Conservation (phyloP, 164 flowering plant genomes). For the Saururus chinensis region DNA sequence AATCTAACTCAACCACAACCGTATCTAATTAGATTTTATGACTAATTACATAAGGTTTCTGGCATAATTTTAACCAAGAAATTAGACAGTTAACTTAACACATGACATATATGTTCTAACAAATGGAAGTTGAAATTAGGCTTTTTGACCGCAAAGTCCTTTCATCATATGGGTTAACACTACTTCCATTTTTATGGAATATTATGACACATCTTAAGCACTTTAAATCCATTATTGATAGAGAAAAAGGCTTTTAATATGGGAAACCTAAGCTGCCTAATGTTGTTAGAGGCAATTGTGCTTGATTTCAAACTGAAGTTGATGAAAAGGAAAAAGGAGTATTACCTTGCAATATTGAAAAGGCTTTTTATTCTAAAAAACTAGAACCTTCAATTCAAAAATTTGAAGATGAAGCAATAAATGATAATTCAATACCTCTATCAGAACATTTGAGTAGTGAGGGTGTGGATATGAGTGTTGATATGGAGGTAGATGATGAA, state of each 20-base stretch:
- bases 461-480: too few species aligned
- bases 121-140: constrained; percentile 63
- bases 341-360: constrained; percentile 7
- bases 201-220: constrained; percentile 52
- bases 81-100: too few species aligned
- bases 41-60: too few species aligned
- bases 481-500: constrained; percentile 90
- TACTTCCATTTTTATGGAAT: constrained; percentile 77
- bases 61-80: too few species aligned
- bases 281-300: constrained; percentile 15
- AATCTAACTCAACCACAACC: too few species aligned
- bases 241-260: constrained; percentile 22
- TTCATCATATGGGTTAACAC: constrained; percentile 42
- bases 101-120: too few species aligned
- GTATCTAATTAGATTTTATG: too few species aligned
- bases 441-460: constrained; percentile 27
- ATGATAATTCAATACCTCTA: constrained; percentile 6
- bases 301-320: constrained; percentile 14
- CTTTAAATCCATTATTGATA: constrained; percentile 34
- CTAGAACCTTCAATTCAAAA: constrained; percentile 5
- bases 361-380: constrained; percentile 2
- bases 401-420: constrained; percentile 11
- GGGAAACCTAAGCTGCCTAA: constrained; percentile 14
- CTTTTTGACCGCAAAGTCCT: constrained; percentile 71
- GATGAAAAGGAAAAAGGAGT: constrained; percentile 10